Percentiles rank a stretch among this genome's conserved stretches.
Evolutionary conservation across 2,329 filamentous ascomycete species (phyloP).

Genomic region (Teratosphaeria gauchensis): DNA sequence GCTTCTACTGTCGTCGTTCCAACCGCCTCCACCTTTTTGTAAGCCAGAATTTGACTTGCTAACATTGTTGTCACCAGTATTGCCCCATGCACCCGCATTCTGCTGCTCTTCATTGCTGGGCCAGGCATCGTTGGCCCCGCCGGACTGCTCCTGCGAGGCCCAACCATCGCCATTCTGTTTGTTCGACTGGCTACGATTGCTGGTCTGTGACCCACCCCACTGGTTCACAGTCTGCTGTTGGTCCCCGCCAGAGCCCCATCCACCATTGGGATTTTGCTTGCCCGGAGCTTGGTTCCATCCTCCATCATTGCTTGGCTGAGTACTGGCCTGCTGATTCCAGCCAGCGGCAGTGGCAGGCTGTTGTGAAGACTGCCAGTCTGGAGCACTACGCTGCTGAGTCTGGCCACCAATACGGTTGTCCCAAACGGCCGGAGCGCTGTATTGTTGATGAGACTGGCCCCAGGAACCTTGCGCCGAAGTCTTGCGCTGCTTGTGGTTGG

Average conservation of each 20-base stretch:
- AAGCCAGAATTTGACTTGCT: neutral
- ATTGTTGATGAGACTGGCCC: neutral
- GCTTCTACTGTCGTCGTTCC: constrained; percentile 1
- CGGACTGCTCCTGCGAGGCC: constrained; percentile 1
- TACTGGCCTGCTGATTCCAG: neutral
- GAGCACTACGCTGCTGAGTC: neutral
- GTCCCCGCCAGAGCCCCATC: neutral
- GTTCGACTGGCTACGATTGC: neutral
- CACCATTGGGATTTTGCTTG: neutral
- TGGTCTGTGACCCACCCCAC: neutral
- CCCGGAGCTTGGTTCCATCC: neutral
- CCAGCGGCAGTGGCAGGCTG: neutral
- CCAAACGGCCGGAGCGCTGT: neutral
- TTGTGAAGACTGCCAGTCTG: neutral
- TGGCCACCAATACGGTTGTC: neutral
- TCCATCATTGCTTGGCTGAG: neutral
- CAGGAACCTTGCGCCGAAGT: neutral
- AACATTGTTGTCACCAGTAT: neutral
- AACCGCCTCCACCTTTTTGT: neutral
- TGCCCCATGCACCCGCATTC: neutral
- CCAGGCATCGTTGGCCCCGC: constrained; percentile 1
- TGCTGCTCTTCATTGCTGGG: constrained; percentile 17
- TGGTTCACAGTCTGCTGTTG: neutral
- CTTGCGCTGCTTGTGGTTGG: neutral
- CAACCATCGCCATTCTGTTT: neutral